Conservation (phyloP, 2,329 filamentous ascomycete genomes). For the Niveomyces coronatus region DNA sequence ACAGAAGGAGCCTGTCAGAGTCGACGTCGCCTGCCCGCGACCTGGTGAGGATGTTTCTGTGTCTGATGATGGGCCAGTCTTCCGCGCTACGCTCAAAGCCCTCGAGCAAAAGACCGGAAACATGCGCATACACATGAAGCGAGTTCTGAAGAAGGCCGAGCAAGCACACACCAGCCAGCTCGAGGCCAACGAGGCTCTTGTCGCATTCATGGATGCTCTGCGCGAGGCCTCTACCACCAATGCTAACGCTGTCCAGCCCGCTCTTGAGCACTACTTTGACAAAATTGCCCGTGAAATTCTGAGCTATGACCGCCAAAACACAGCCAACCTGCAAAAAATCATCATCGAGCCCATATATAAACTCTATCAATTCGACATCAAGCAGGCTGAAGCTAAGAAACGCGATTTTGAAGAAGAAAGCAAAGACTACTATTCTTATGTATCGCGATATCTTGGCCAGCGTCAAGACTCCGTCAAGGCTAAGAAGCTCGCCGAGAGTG, state of each 20-base stretch:
- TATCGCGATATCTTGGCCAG: constrained; percentile 91
- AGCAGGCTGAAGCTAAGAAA: constrained; percentile 92
- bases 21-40: constrained; percentile 79
- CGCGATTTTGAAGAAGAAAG: constrained; percentile 98
- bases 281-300: constrained; percentile 90
- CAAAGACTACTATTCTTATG: constrained; percentile 95
- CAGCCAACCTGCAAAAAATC: constrained; percentile 73
- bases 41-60: constrained; percentile 77
- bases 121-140: constrained; percentile 92
- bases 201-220: constrained; percentile 73
- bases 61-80: constrained; percentile 87
- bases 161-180: constrained; percentile 70
- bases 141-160: constrained; percentile 89
- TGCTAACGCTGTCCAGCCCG: constrained; percentile 91
- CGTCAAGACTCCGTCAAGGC: constrained; percentile 92
- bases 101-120: constrained; percentile 93
- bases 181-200: constrained; percentile 76
- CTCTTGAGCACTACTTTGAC: constrained; percentile 95
- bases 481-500: constrained; percentile 91
- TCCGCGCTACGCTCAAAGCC: constrained; percentile 92
- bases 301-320: constrained; percentile 75
- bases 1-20: constrained; percentile 52
- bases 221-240: constrained; percentile 84
- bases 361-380: constrained; percentile 92
- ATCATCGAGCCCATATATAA: constrained; percentile 91